Conservation (phyloP, 441 rosid genomes). For the Syzygium syzygioides region DNA sequence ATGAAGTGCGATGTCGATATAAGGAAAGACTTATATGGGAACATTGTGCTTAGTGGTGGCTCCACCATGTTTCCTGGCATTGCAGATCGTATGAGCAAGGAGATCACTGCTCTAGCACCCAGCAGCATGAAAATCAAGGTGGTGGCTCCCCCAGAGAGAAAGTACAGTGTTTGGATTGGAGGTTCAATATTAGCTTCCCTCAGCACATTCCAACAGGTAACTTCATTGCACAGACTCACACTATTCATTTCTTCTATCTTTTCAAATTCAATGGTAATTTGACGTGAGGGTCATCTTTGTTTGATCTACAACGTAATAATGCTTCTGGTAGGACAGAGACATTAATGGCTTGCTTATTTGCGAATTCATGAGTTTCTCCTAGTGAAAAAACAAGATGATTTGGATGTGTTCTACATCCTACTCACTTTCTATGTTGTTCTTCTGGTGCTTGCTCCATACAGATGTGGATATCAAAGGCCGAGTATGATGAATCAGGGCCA, state of each 20-base stretch:
- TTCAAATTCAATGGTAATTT: background rate
- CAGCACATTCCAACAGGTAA: conserved; percentile 40
- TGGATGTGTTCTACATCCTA: background rate
- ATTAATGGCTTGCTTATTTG: background rate
- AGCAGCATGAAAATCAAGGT: conserved; percentile 23
- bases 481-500: conserved; percentile 29
- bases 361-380: background rate
- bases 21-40: conserved; percentile 26
- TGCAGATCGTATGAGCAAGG: conserved; percentile 38
- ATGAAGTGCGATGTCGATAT: conserved; percentile 34
- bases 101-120: conserved; percentile 33
- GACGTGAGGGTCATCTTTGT: background rate
- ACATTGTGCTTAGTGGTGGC: conserved; percentile 36
- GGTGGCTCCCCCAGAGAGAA: conserved; percentile 35
- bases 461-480: conserved; percentile 35
- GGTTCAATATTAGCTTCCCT: conserved; percentile 33
- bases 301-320: background rate
- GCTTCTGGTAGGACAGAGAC: background rate
- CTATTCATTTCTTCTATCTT: background rate
- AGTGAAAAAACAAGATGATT: background rate
- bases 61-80: conserved; percentile 35
- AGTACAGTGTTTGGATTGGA: conserved; percentile 36
- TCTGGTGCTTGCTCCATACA: background rate
- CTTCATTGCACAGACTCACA: background rate
- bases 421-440: background rate